Evolutionary conservation across 179 eudicot genomes (phyloP), one percentile per base, ranked within the genome.

Genomic region (Corrigiola litoralis): DNA sequence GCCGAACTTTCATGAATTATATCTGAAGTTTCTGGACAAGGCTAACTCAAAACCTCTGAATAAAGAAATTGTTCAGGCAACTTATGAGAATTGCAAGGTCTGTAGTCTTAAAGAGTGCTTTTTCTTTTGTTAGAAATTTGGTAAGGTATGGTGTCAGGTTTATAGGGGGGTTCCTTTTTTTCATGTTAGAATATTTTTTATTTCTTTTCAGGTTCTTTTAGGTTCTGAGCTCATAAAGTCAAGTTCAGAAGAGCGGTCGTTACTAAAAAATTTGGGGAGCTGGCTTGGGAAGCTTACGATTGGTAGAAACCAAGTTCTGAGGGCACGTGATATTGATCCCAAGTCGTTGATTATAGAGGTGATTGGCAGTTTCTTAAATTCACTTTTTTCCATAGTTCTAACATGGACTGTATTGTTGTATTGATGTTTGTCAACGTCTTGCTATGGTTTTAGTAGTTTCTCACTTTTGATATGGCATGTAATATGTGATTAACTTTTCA

Each of bases 261-360:
- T 94, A 80, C 82, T 94, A 44, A 90, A 94, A 73, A 94, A 90
- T 75, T 76, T 94, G 53, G 99, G 97, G 62, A 90, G 97, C 77
- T 94, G 99, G 97, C 97, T 94, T 72, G 99, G 95, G 61, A 94
- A 85, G 77, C 91, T 90, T 68, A 94, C 99, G 57, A 90, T 94
- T 54, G 97, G 99, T 46, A 80, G 82, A 73, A 94, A 94, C 72
- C 87, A 81, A 74, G 92, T 83, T 58, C 82, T 90, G 54, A 82
- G 88, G 77, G 91, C 88, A 24, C 87, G 85, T 36, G 89, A 94
- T 57, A 80, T 94, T 69, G 99, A 94, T 81, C 94, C 90, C 47
- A 94, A 94, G 75, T 79, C 97, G 42, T 78, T 94, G 60, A 80
- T 94, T 50, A 78, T 90, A 52, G 89, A 90, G 95, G 97, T 94